Percentiles rank a stretch among this genome's conserved stretches.
Evolutionary conservation across 495 filamentous ascomycete genomes (phyloP).

Genomic region (Penicillium verhagenii): DNA sequence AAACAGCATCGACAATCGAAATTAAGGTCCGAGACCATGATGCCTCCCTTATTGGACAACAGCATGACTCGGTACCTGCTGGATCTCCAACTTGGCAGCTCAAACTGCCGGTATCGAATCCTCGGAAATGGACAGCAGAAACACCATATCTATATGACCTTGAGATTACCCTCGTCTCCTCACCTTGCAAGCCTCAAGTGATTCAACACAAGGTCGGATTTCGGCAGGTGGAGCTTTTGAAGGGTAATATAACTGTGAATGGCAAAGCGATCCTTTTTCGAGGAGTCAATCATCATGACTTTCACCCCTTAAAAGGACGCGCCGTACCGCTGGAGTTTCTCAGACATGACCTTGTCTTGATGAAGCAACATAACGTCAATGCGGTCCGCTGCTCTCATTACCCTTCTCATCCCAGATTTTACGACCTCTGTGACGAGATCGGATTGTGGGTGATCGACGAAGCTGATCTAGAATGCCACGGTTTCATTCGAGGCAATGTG

Average conservation of each 20-base stretch:
- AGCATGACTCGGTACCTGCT: background rate
- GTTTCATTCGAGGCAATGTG: conserved; percentile 36
- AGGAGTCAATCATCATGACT: conserved; percentile 65
- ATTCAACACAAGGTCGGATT: conserved; percentile 58
- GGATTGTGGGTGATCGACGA: conserved; percentile 73
- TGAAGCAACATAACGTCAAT: conserved; percentile 69
- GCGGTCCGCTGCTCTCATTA: conserved; percentile 63
- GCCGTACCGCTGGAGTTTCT: conserved; percentile 59
- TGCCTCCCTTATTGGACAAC: background rate
- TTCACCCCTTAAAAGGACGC: conserved; percentile 58
- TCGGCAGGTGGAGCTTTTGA: conserved; percentile 55
- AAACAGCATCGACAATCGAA: conserved; percentile 18
- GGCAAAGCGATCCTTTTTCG: conserved; percentile 54
- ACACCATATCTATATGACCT: conserved; percentile 58
- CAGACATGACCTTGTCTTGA: conserved; percentile 56
- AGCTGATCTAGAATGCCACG: conserved; percentile 69
- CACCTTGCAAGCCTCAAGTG: conserved; percentile 18
- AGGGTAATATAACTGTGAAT: conserved; percentile 59
- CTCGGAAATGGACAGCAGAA: conserved; percentile 60
- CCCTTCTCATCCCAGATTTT: conserved; percentile 55
- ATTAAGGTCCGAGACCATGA: conserved; percentile 34
- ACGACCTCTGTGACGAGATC: conserved; percentile 64
- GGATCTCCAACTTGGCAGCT: conserved; percentile 27
- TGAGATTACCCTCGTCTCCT: conserved; percentile 23
- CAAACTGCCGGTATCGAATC: conserved; percentile 25